Conservation (phyloP, 768 basidiomycete species). For the Pulveroboletus frians region DNA sequence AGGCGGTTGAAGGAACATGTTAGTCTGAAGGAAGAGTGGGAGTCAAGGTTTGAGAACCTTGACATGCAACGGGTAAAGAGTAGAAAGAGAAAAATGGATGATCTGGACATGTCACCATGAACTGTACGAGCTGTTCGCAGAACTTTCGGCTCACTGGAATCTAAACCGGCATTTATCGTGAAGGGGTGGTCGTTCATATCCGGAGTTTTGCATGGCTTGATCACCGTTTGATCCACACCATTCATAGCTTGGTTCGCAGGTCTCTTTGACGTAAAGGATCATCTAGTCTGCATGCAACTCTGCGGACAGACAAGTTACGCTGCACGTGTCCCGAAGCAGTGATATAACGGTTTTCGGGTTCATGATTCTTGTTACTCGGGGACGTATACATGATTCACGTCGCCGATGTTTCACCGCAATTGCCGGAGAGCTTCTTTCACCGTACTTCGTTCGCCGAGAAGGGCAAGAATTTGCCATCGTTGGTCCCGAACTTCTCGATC, state of each 20-base stretch:
- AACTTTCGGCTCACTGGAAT: background rate
- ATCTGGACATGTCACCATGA: conserved; percentile 25
- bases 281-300: background rate
- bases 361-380: background rate
- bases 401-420: conserved; percentile 21
- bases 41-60: conserved; percentile 34
- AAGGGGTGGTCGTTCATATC: background rate
- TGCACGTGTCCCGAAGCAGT: background rate
- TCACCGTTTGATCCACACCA: background rate
- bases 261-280: background rate
- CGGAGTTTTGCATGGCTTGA: background rate
- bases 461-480: conserved; percentile 72
- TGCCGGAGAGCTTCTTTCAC: conserved; percentile 54
- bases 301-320: background rate
- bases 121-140: background rate
- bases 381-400: background rate
- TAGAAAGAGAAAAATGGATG: conserved; percentile 16
- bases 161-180: background rate
- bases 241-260: background rate
- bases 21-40: conserved; percentile 37
- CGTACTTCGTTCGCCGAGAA: conserved; percentile 68
- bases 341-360: background rate
- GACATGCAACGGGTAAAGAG: conserved; percentile 21
- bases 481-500: conserved; percentile 64
- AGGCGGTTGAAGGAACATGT: conserved; percentile 37